Evolutionary conservation across 106 monocot genomes (phyloP).

Genomic region (Acanthochlamys bracteata): DNA sequence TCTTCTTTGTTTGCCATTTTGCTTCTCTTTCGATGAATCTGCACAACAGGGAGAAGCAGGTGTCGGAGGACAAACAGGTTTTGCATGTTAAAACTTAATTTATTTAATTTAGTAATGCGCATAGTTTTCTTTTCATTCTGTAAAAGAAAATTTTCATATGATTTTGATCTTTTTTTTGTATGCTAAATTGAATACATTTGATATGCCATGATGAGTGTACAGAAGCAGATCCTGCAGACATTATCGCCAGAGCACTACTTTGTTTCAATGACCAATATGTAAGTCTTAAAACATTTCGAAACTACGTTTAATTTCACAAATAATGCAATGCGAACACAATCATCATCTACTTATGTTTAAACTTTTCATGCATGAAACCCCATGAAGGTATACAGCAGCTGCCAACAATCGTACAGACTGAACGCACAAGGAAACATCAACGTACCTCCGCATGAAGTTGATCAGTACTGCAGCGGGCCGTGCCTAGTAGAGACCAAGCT

Average conservation of each 20-base stretch:
- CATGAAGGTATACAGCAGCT: conserved; percentile 52
- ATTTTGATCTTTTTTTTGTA: background rate
- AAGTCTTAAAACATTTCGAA: background rate
- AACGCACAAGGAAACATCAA: conserved; percentile 32
- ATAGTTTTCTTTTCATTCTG: too few species aligned
- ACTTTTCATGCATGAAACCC: too few species aligned
- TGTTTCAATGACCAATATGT: conserved; percentile 62
- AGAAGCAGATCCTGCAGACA: conserved; percentile 33
- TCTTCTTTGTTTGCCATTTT: conserved; percentile 10
- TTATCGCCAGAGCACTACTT: conserved; percentile 38
- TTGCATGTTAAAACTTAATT: background rate
- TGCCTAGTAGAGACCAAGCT: conserved; percentile 74
- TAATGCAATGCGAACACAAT: too few species aligned
- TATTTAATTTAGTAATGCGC: too few species aligned
- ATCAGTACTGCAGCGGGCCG: conserved; percentile 70
- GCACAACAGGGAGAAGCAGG: background rate
- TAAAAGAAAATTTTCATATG: background rate
- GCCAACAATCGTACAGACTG: conserved; percentile 58
- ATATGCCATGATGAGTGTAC: background rate
- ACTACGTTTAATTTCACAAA: too few species aligned
- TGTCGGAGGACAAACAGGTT: background rate
- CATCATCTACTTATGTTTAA: too few species aligned
- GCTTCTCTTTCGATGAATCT: conserved; percentile 6
- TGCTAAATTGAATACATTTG: background rate
- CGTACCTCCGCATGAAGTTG: conserved; percentile 33